Base-by-base conservation (phyloP, 2,329 filamentous ascomycete genomes). In the Beauveria caledonica region DNA sequence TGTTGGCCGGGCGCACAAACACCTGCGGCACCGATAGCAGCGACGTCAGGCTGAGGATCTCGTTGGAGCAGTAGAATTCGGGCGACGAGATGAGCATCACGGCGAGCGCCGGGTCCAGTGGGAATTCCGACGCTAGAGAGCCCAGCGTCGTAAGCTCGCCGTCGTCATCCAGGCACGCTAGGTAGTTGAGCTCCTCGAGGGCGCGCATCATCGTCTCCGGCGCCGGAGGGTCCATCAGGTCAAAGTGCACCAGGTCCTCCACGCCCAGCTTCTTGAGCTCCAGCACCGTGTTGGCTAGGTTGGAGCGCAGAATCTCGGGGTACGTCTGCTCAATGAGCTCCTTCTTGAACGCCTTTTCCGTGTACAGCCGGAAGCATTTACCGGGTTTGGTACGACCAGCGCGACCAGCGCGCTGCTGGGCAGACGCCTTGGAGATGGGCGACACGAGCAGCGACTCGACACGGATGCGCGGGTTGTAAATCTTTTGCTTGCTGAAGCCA, bases 131-230 rank as follows among this genome's bases (percentile, higher is more conserved):
- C 0, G 94, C 93, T 61, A 97, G 80, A 62, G 87, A 84, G 59
- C 94, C 94, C 5, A 99, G 82, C 5, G 83, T 78, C 1, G 94
- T 99, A 62, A 99, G 83, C 69, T 97, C 90, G 67, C 94, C 94
- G 66, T 99, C 93, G 68, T 99, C 94, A 69, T 99, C 92, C 6
- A 99, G 83, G 73, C 94, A 97, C 15, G 93, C 92, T 17, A 99
- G 83, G 72, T 97, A 99, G 75, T 99, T 99, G 60, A 99, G 85
- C 77, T 99, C 94, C 74, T 99, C 94, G 23, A 99, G 79, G 3
- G 94, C 94, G 66, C 95, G 86, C 93, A 99, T 99, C 74, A 99
- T 87, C 10, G 95, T 99, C 77, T 99, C 95, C 0, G 94, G 95
- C 1, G 95, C 93, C 0, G 94, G 94, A 25, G 94, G 94, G 68